Evolutionary conservation across 2,329 filamentous ascomycete genomes (phyloP), one percentile per base, ranked within the genome.

Genomic region (Ophiostoma ips): DNA sequence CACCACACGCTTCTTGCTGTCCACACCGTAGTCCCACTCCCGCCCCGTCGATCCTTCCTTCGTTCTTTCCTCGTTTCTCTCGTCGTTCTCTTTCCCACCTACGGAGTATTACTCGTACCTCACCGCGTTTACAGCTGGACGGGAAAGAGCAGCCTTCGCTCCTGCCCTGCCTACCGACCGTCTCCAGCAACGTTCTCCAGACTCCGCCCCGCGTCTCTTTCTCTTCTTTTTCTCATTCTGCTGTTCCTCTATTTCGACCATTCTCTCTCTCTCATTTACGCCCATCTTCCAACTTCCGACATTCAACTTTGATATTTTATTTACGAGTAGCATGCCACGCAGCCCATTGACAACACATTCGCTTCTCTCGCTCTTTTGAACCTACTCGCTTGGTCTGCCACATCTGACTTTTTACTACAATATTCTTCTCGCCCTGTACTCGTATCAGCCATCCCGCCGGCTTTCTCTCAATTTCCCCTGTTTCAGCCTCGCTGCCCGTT

Each of bases 21-120:
- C n/a, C n/a, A 15, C 40, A 43, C 40, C 19, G 40, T 28, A 44
- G 24, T n/a, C n/a, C n/a, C n/a, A n/a, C 5, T 28, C 24, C 24
- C 8, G 24, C 24, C 24, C 24, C 24, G 24, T 28, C 24, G 24
- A 28, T 28, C 24, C 33, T n/a, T 38, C 19, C 31, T 44, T 30
- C 46, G 50, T 41, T 18, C 46, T 31, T 49, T 46, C 46, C 41
- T 16, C 37, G 24, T 46, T 46, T 40, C 41, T 16, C 37, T n/a
- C 21, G n/a, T n/a, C n/a, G n/a, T n/a, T n/a, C n/a, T n/a, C n/a
- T n/a, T n/a, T n/a, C n/a, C n/a, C n/a, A n/a, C n/a, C n/a, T n/a
- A n/a, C n/a, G n/a, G n/a, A n/a, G n/a, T n/a, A n/a, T 38, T 5
- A 43, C 41, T 47, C 36, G 47, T 37, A 21, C 40, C 40, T 44